Conservation (phyloP, 2,329 filamentous ascomycete genomes). For the Colletotrichum caudatum region DNA sequence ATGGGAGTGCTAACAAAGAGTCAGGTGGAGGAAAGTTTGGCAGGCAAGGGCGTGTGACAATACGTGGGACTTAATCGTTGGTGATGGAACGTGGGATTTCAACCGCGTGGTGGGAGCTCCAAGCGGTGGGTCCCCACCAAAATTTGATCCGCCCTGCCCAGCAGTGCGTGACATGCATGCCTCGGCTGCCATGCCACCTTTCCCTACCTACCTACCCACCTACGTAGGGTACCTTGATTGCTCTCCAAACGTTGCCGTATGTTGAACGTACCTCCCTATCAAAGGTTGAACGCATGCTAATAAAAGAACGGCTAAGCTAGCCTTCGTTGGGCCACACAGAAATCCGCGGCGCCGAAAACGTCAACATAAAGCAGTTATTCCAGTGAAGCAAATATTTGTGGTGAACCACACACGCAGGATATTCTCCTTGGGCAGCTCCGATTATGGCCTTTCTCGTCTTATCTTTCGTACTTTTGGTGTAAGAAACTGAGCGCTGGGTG, state of each 20-base stretch:
- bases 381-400: neutral
- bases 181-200: neutral
- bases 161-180: no score
- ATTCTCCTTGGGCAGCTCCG: neutral
- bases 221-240: neutral
- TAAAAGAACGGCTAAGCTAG: neutral
- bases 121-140: conserved; percentile 2
- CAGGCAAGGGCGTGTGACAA: neutral
- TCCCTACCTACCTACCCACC: no score
- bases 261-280: neutral
- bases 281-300: no score
- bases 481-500: neutral
- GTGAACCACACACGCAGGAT: neutral
- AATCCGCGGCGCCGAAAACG: no score
- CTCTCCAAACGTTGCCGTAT: neutral
- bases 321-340: neutral
- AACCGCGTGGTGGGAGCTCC: neutral
- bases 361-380: neutral
- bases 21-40: neutral
- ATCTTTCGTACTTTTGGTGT: no score
- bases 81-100: conserved; percentile 11
- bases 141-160: neutral
- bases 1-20: neutral
- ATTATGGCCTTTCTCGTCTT: neutral
- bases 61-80: conserved; percentile 7